These are phyloP conservation scores for Neurospora sp. DNA, from an alignment of 495 filamentous ascomycete genomes.

Conservation along the genomic window DNA sequence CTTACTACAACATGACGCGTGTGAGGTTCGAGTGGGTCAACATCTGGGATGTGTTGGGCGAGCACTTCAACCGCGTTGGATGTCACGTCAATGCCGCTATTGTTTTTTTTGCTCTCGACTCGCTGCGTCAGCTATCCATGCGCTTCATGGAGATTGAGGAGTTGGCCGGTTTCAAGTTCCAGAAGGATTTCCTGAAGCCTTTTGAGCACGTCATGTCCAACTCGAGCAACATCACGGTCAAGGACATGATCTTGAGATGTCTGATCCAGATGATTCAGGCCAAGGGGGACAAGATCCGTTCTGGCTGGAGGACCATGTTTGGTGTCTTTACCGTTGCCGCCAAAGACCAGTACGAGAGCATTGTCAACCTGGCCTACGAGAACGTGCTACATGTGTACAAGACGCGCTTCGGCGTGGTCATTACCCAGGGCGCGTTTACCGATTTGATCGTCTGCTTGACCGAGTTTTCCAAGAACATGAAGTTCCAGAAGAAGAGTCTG, in stretches of 20 bases:
- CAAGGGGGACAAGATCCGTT: slow-evolving; percentile 87
- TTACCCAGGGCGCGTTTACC: slow-evolving; percentile 92
- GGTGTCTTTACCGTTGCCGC: slow-evolving; percentile 96
- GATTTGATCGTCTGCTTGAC: slow-evolving; percentile 94
- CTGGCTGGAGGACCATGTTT: slow-evolving; percentile 99
- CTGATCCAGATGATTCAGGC: slow-evolving; percentile 99
- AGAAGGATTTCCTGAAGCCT: slow-evolving; percentile 97
- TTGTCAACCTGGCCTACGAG: slow-evolving; percentile 93
- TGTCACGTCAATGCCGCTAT: slow-evolving; percentile 92
- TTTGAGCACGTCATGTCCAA: slow-evolving; percentile 97
- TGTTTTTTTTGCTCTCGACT: slow-evolving; percentile 95
- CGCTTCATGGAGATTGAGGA: slow-evolving; percentile 98
- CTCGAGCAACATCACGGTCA: slow-evolving; percentile 78
- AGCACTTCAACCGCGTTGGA: slow-evolving; percentile 96
- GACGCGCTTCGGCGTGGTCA: slow-evolving; percentile 89
- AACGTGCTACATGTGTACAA: slow-evolving; percentile 98
- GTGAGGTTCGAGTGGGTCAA: slow-evolving; percentile 97
- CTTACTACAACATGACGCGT: slow-evolving; percentile 98
- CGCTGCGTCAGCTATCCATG: slow-evolving; percentile 90
- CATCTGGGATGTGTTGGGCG: slow-evolving; percentile 90
- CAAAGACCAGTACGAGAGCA: slow-evolving; percentile 83
- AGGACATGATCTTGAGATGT: slow-evolving; percentile 96
- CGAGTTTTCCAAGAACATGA: slow-evolving; percentile 95
- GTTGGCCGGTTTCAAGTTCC: slow-evolving; percentile 96
- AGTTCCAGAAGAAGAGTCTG: slow-evolving; percentile 94